Conservation (phyloP, 73 alveolate genomes). For the Halteria grandinella region DNA sequence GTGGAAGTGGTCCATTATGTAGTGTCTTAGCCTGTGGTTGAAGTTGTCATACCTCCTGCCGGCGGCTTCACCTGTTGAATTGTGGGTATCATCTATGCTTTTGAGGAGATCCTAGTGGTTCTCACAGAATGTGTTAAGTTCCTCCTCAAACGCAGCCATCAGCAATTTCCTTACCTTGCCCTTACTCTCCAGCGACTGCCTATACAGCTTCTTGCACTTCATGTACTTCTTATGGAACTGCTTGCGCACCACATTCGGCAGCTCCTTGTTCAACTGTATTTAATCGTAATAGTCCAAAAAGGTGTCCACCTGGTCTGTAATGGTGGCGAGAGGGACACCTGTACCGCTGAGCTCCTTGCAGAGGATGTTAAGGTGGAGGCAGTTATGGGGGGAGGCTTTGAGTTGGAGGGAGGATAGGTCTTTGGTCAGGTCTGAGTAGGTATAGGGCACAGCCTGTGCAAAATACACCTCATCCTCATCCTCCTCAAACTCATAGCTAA, state of each 20-base stretch:
- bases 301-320: conserved; percentile 63
- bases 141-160: conserved; percentile 53
- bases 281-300: conserved; percentile 41
- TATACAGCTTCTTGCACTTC: conserved; percentile 14
- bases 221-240: conserved; percentile 16
- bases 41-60: conserved; percentile 9
- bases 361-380: conserved; percentile 29
- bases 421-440: conserved; percentile 70
- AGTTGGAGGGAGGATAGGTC: conserved; percentile 4
- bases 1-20: conserved; percentile 55
- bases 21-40: background rate
- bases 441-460: conserved; percentile 87
- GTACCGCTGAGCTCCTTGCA: conserved; percentile 70
- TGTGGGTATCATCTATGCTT: too few species aligned
- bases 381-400: conserved; percentile 1
- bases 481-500: conserved; percentile 74
- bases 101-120: background rate
- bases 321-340: conserved; percentile 56
- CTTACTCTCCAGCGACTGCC: conserved; percentile 4
- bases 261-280: background rate
- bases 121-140: conserved; percentile 20
- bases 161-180: conserved; percentile 36
- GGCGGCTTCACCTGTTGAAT: too few species aligned
- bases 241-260: conserved; percentile 30
- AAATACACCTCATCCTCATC: conserved; percentile 86